Base-by-base conservation (phyloP, 345 rosid genomes). In the Luvunga scandens region DNA sequence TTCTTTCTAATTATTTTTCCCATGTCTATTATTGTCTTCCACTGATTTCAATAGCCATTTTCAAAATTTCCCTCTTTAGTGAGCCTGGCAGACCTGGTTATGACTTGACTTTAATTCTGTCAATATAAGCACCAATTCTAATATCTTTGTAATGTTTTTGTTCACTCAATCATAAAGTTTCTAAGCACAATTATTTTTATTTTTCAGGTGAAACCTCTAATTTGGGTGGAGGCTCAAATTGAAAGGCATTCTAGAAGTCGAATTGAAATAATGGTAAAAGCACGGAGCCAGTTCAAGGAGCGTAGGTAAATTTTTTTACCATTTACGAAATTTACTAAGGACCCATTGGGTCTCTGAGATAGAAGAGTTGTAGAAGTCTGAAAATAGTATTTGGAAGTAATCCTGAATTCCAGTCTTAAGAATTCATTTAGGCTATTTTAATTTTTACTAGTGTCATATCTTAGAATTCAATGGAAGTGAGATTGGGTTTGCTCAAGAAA, bases 161-260 rank as follows among this genome's bases (percentile, higher is more conserved):
- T 48, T 36, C 16, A 5, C 57, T 65, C 45, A 24, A 30, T 2
- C 50, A 16, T 18, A 56, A 56, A 78, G 53, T 22, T 1, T 33
- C 63, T 75, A 69, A 75, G 66, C n/a, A 24, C 60, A 50, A 42
- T 53, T 55, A 56, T 63, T 79, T 22, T 36, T 59, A 61, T 65
- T 71, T 82, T 77, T 84, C 78, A 91, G 94, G 92, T 87, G 39
- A 91, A 87, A 81, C 92, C 94, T 81, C 90, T 89, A 50, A 89
- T 91, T 79, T 91, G 94, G 94, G 94, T 91, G 75, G 94, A 91
- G 82, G 91, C 92, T 33, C 91, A 89, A 77, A 87, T 91, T 73
- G 92, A 91, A 85, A 88, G 77, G 73, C 94, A 91, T 83, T 89
- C 94, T 14, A 88, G 90, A 80, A 91, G 94, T 77, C 92, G 94